Evolutionary conservation across 352 stramenopile genomes (phyloP), one percentile per base, ranked within the genome.

Genomic region (Pythium aquatile): DNA sequence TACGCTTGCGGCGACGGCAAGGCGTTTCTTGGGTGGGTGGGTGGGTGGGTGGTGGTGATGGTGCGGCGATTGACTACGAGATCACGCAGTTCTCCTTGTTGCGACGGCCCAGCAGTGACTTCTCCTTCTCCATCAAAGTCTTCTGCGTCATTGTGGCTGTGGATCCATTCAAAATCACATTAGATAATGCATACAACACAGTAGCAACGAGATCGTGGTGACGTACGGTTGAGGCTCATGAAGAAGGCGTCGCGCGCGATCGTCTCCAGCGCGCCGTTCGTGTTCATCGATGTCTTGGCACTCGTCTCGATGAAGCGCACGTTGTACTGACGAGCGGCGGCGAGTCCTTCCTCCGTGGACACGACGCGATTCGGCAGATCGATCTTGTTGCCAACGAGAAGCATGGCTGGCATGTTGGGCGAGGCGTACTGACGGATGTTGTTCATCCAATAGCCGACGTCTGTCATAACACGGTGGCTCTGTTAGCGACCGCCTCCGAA

Each of bases 391-490:
- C 90, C 91, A 46, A 97, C 87, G 3, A 97, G 69, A 44, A 97
- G 69, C 86, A 92, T 95, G 16, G 77, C 88, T 26, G 79, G 85
- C 70, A 91, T 87, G 54, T 78, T 77, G 37, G 81, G 77, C 1
- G 81, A 78, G 20, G 89, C 91, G 63, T 96, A 93, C 58, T 94
- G 84, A 14, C 93, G 86, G 60, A 98, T 98, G 66, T 98, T 98
- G 65, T 97, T 95, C 89, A 98, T 97, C 94, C 94, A 98, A 65
- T 98, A 98, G 66, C 85, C 90, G 52, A 98, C 91, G 53, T 97
- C 86, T 95, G 51, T 17, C n/a, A 30, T 29, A 14, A 30, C 8
- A 51, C 14, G 1, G 24, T 0, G 9, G 6, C 16, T 28, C 5
- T 20, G n/a, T 62, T 11, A 63, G 44, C 40, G 17, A 61, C 13